phyloP scores from a whole-genome alignment of 1,284 basidiomycete genomes.

The Testicularia cyperi region DNA sequence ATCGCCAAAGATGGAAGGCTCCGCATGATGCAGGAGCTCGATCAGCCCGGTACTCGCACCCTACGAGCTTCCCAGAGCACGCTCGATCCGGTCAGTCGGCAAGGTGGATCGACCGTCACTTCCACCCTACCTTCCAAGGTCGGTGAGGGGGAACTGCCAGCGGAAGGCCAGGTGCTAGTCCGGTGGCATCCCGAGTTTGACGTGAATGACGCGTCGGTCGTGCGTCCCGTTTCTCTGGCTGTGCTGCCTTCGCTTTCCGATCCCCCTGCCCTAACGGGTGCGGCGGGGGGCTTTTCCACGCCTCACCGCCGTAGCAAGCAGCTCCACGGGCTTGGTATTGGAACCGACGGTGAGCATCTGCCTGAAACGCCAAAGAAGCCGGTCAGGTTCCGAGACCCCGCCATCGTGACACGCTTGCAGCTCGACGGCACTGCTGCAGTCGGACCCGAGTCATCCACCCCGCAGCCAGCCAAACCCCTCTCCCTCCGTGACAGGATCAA shows the following conservation, averaged over 20 bases:
- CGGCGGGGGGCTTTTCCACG: constrained; percentile 2
- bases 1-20: too few relatives aligned
- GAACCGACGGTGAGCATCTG: too few relatives aligned
- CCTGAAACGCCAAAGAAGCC: constrained; percentile 9
- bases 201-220: constrained; percentile 12
- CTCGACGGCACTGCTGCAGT: too few relatives aligned
- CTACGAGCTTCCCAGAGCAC: too few relatives aligned
- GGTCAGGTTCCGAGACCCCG: constrained; percentile 4
- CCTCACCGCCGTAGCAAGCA: constrained; percentile 20
- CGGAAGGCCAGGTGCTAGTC: constrained; percentile 3
- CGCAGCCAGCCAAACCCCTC: too few relatives aligned
- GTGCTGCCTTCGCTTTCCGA: constrained; percentile 17
- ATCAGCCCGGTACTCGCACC: background rate
- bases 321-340: background rate
- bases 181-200: constrained; percentile 34
- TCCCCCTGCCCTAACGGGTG: background rate
- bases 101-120: too few relatives aligned
- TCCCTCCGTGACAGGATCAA: constrained; percentile 36
- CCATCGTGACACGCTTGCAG: too few relatives aligned
- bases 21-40: constrained; percentile 4
- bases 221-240: constrained; percentile 21
- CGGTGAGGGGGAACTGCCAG: constrained; percentile 5
- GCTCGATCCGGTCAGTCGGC: too few relatives aligned
- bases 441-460: too few relatives aligned
- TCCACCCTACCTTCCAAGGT: too few relatives aligned